Evolutionary conservation across 2,329 filamentous ascomycete genomes (phyloP).

Genomic region (Beauveria pseudobassiana): DNA sequence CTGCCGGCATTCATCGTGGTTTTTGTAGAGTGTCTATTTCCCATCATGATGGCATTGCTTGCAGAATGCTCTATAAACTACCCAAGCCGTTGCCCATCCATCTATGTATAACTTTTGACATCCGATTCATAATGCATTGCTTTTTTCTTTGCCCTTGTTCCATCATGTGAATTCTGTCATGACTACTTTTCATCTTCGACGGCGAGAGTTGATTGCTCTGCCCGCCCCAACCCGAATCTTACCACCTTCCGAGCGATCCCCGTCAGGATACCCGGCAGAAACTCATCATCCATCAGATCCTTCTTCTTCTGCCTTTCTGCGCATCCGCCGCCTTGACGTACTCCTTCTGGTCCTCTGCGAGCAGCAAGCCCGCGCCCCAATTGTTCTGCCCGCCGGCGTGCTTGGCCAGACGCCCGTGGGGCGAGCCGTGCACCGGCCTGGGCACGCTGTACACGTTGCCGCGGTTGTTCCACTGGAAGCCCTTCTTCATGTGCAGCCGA

Average conservation of each 20-base stretch:
- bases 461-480: constrained; percentile 92
- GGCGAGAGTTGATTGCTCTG: constrained; percentile 74
- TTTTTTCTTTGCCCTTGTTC: neutral
- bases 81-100: neutral
- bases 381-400: constrained; percentile 73
- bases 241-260: constrained; percentile 59
- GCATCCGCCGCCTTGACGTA: constrained; percentile 58
- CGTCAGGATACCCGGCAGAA: constrained; percentile 74
- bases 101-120: neutral
- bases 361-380: constrained; percentile 77
- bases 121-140: neutral
- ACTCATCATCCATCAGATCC: constrained; percentile 93
- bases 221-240: constrained; percentile 78
- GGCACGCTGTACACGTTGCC: constrained; percentile 91
- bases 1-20: no score
- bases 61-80: constrained; percentile 3
- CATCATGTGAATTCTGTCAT: neutral
- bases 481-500: constrained; percentile 79
- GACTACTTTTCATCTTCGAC: constrained; percentile 19
- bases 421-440: constrained; percentile 73
- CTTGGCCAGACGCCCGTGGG: constrained; percentile 66
- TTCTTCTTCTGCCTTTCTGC: constrained; percentile 61
- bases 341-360: constrained; percentile 96
- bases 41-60: neutral
- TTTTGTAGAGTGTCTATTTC: neutral